A percentile compares a stretch with the other conserved stretches of the same genome.
phyloP scores from a whole-genome alignment of 306 rosid genomes.

The Sophora flavescens region DNA sequence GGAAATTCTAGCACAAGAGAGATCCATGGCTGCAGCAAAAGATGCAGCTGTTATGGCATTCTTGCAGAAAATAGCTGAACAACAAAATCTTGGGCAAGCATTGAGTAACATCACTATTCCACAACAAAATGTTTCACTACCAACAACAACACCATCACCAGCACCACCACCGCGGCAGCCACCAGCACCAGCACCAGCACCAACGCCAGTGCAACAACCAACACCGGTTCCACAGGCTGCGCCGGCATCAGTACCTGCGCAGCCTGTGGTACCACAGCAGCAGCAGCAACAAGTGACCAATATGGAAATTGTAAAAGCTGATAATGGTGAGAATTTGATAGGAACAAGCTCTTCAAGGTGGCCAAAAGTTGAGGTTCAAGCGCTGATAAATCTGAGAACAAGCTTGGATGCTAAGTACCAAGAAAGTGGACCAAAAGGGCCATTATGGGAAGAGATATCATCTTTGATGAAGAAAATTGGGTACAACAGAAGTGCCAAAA shows the following conservation, averaged over 20 bases:
- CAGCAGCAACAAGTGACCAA: constrained; percentile 25
- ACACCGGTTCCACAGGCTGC: constrained; percentile 21
- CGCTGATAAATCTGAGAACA: constrained; percentile 70
- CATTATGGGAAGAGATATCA: constrained; percentile 94
- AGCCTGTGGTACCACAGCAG: background rate
- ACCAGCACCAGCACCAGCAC: background rate
- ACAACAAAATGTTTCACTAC: constrained; percentile 16
- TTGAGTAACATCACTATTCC: constrained; percentile 31
- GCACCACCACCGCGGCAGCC: background rate
- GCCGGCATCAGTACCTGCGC: background rate
- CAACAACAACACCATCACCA: background rate
- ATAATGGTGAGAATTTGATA: constrained; percentile 48
- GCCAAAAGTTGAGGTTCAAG: constrained; percentile 86
- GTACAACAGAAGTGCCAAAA: constrained; percentile 74
- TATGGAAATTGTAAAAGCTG: constrained; percentile 47
- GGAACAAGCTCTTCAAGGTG: constrained; percentile 71
- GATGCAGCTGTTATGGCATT: constrained; percentile 82
- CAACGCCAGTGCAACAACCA: constrained; percentile 20
- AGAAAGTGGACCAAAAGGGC: constrained; percentile 87
- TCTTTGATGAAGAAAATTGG: constrained; percentile 70
- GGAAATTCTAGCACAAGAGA: constrained; percentile 78
- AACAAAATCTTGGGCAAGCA: constrained; percentile 49
- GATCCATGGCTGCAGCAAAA: constrained; percentile 73
- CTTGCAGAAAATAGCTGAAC: constrained; percentile 77
- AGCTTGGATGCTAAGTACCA: constrained; percentile 73